Conservation (phyloP, 2,329 filamentous ascomycete genomes). For the Talaromyces sp. region DNA sequence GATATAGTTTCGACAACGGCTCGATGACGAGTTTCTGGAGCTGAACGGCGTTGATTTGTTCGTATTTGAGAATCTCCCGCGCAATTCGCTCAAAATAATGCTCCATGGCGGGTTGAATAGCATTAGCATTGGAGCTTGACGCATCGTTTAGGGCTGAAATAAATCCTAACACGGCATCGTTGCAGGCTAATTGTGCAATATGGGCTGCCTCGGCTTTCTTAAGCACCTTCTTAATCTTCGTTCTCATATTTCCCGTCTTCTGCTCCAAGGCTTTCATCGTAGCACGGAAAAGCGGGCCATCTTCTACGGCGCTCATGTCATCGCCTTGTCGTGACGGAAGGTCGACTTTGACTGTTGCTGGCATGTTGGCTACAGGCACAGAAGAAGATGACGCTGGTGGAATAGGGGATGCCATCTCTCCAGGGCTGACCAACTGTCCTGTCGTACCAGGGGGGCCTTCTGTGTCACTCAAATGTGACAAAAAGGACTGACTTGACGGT, state of each 20-base stretch:
- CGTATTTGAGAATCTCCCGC: conserved; percentile 81
- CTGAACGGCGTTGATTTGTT: conserved; percentile 77
- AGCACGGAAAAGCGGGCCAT: conserved; percentile 91
- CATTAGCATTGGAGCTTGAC: conserved; percentile 86
- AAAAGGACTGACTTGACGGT: conserved; percentile 81
- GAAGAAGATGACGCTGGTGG: conserved; percentile 23
- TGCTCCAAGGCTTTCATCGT: conserved; percentile 96
- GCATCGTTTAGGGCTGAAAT: conserved; percentile 84
- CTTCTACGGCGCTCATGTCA: conserved; percentile 79
- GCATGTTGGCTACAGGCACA: conserved; percentile 23
- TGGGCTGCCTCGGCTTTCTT: conserved; percentile 90
- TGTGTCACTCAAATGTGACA: conserved; percentile 72
- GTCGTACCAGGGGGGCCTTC: conserved; percentile 50
- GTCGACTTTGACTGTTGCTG: conserved; percentile 69
- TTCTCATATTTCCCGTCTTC: conserved; percentile 90
- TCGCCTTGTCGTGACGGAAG: conserved; percentile 81
- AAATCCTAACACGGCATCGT: conserved; percentile 78
- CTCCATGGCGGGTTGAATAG: conserved; percentile 93
- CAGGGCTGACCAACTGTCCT: conserved; percentile 28
- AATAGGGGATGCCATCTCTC: conserved; percentile 29
- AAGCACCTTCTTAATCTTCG: conserved; percentile 92
- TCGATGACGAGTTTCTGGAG: conserved; percentile 94
- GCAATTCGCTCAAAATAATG: conserved; percentile 99
- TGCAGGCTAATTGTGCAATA: conserved; percentile 74
- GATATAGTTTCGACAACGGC: conserved; percentile 85